These are phyloP conservation scores for Amesomyces nigricolor DNA, from an alignment of 2,329 filamentous ascomycete species.

Conservation along the genomic window DNA sequence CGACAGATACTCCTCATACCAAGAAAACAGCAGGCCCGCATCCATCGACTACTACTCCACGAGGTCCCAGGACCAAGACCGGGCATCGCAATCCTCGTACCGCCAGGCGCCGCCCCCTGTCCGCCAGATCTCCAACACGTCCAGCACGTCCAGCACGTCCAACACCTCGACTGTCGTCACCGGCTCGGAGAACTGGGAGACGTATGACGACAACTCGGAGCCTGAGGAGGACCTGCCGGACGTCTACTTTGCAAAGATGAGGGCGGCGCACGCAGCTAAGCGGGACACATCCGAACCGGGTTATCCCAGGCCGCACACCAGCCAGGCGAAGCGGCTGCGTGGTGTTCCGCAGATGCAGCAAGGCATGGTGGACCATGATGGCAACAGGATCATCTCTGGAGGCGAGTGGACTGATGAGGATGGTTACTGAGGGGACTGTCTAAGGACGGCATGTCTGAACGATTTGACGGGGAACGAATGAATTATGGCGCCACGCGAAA, in stretches of 20 bases:
- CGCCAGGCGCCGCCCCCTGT: constrained; percentile 32
- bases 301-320: constrained; percentile 36
- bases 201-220: constrained; percentile 80
- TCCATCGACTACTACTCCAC: constrained; percentile 42
- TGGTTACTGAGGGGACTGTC: constrained; percentile 39
- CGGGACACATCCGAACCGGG: constrained; percentile 48
- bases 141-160: constrained; percentile 40
- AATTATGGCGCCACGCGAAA: constrained; percentile 22
- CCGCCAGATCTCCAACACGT: constrained; percentile 63
- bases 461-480: constrained; percentile 28
- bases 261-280: constrained; percentile 59
- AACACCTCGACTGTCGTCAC: constrained; percentile 71
- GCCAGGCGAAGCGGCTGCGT: constrained; percentile 48
- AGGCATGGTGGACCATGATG: constrained; percentile 50
- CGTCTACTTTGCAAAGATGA: constrained; percentile 72
- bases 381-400: constrained; percentile 57
- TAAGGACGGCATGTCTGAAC: neutral
- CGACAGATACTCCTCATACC: constrained; percentile 40
- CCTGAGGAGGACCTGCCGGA: constrained; percentile 70
- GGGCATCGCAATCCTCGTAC: constrained; percentile 31
- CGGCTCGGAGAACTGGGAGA: constrained; percentile 96
- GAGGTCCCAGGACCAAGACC: constrained; percentile 36
- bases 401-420: constrained; percentile 66
- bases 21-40: constrained; percentile 29
- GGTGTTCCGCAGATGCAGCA: constrained; percentile 47